Base-by-base conservation (phyloP, 331 rosid genomes). In the Pyrus hybrid region DNA sequence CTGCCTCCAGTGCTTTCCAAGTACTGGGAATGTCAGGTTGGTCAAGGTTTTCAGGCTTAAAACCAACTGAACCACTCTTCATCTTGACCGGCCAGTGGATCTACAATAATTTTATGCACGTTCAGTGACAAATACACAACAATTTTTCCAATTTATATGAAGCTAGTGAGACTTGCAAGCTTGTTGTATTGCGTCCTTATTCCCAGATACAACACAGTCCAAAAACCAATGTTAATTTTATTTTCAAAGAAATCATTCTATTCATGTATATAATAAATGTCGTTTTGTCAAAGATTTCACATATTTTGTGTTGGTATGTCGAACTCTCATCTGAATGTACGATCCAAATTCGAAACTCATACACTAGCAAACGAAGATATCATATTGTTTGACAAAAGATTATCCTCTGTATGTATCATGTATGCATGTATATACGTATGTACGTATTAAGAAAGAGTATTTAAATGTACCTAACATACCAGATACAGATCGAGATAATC, bases 1-100 rank as follows among this genome's bases (percentile, higher is more conserved):
- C 81, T 22, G 76, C 82, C 70, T 88, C 91, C 93, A 91, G 87
- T 64, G 88, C 91, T 78, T 72, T 88, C 96, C 96, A 91, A 56
- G 96, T 91, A 77, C 80, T 81, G 3, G 88, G 83, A 71, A 87
- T 77, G 70, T 87, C 86, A 2, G 90, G 85, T 67, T 80, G 81
- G 2, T 77, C 78, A 29, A 84, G 67, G 7, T 72, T 63, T 68
- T 86, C 88, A 4, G 86, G 84, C 35, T 77, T 80, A 21, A 83
- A 47, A 1, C 87, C 91, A 35, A 13, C n/a, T 17, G 88, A 68
- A 2, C 88, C 90, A 4, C 79, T 78, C 61, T 78, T 91, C 16
- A 80, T 45, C 45, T 84, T 80, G 5, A 82, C 85, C 0, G 93
- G 96, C 90, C 91, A 85, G 73, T 87, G 90, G 35, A 88, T 82